phyloP scores from a whole-genome alignment of 2,329 filamentous ascomycete species.

The Pseudogymnoascus sp. region DNA sequence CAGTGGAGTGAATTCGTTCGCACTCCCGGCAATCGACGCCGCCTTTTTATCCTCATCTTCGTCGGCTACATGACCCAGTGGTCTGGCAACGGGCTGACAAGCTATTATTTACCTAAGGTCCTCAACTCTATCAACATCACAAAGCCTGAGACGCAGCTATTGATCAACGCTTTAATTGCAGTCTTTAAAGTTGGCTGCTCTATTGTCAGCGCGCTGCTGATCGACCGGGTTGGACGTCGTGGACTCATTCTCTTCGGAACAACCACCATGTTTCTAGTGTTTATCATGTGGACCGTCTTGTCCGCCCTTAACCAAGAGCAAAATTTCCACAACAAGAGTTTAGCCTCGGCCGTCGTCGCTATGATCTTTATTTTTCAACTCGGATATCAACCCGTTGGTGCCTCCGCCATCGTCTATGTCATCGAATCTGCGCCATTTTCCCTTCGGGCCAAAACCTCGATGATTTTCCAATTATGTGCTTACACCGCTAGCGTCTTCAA shows the following conservation, averaged over 20 bases:
- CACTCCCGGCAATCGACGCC: constrained; percentile 25
- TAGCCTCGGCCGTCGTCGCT: constrained; percentile 23
- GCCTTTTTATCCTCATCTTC: constrained; percentile 26
- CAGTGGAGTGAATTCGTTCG: constrained; percentile 21
- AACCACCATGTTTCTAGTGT: constrained; percentile 45
- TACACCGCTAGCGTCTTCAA: constrained; percentile 39
- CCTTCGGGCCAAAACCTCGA: neutral
- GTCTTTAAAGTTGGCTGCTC: constrained; percentile 33
- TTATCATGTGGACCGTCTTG: constrained; percentile 49
- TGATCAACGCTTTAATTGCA: constrained; percentile 26
- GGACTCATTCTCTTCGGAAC: constrained; percentile 25
- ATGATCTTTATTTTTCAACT: constrained; percentile 50
- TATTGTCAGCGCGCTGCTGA: constrained; percentile 30
- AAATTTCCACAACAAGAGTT: constrained; percentile 23
- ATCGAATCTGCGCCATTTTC: neutral
- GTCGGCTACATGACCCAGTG: constrained; percentile 29
- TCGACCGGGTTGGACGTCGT: constrained; percentile 33
- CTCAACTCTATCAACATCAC: constrained; percentile 23
- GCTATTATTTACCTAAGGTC: constrained; percentile 32
- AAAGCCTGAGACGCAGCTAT: constrained; percentile 17
- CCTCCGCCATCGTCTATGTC: constrained; percentile 40
- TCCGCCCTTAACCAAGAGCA: constrained; percentile 34
- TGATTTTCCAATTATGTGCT: constrained; percentile 26
- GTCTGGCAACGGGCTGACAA: constrained; percentile 17
- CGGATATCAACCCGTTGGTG: constrained; percentile 42